A percentile compares a stretch with the other conserved stretches of the same genome.
These are phyloP conservation scores for Agaricus subrufescens DNA, from an alignment of 768 basidiomycete species.

Conservation along the genomic window DNA sequence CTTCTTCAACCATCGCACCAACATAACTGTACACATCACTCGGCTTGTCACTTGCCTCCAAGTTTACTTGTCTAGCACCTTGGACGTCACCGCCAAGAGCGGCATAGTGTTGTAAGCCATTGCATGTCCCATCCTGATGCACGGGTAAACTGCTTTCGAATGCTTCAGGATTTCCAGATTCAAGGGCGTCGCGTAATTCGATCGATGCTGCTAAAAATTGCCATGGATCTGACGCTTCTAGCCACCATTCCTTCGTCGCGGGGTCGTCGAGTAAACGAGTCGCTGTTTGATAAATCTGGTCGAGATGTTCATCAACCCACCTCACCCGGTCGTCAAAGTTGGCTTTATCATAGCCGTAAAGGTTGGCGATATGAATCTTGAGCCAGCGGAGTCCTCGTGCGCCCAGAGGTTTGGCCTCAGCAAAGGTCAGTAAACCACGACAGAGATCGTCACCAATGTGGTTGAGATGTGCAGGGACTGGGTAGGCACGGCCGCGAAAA, in stretches of 20 bases:
- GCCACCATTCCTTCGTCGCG: conserved; percentile 81
- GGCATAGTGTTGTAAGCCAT: conserved; percentile 97
- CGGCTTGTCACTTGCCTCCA: conserved; percentile 77
- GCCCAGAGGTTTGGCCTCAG: conserved; percentile 73
- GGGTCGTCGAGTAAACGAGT: neutral
- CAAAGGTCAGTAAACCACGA: conserved; percentile 83
- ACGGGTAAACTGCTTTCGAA: conserved; percentile 80
- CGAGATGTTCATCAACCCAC: conserved; percentile 69
- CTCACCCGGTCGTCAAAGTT: conserved; percentile 88
- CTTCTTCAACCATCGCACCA: conserved; percentile 75
- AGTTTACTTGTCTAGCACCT: conserved; percentile 91
- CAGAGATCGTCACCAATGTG: conserved; percentile 95
- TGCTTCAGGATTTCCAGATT: conserved; percentile 33
- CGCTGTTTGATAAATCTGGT: conserved; percentile 76
- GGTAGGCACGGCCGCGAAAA: conserved; percentile 96
- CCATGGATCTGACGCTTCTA: conserved; percentile 92
- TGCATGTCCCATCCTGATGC: conserved; percentile 98
- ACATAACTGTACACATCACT: conserved; percentile 96
- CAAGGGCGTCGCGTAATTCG: conserved; percentile 54
- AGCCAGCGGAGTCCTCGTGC: conserved; percentile 88
- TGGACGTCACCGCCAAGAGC: conserved; percentile 89
- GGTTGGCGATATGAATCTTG: conserved; percentile 90
- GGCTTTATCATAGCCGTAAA: conserved; percentile 93
- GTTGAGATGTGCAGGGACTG: conserved; percentile 91
- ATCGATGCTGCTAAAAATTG: conserved; percentile 92